Evolutionary conservation across 1,139 yeast genomes (phyloP).

Genomic region (Eremothecium gossypii): DNA sequence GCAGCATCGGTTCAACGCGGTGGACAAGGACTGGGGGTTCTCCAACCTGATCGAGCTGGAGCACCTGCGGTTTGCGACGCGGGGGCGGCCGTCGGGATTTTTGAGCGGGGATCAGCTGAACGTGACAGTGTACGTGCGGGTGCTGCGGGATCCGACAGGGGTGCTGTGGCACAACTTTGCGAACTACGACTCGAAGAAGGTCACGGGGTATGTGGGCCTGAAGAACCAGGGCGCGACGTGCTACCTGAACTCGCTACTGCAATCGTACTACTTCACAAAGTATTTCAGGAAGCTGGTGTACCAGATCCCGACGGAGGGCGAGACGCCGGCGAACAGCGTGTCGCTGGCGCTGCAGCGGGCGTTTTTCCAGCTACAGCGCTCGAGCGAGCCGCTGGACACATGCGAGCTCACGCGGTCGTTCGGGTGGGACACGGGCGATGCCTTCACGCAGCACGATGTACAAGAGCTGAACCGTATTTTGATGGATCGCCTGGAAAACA

Average conservation of each 20-base stretch:
- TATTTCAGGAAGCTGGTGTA: conserved; percentile 78
- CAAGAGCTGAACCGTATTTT: conserved; percentile 91
- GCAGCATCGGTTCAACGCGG: conserved; percentile 64
- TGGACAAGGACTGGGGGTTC: conserved; percentile 95
- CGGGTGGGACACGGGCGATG: conserved; percentile 96
- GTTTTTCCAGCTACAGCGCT: conserved; percentile 67
- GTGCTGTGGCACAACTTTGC: conserved; percentile 84
- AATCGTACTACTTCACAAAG: conserved; percentile 81
- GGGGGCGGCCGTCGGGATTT: conserved; percentile 31
- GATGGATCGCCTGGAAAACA: conserved; percentile 87
- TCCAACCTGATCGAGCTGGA: conserved; percentile 60
- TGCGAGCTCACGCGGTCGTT: conserved; percentile 79
- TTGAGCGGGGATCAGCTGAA: conserved; percentile 51
- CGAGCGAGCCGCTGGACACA: conserved; percentile 73
- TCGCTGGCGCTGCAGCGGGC: conserved; percentile 81
- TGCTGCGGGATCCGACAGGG: conserved; percentile 85
- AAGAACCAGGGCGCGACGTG: conserved; percentile 98
- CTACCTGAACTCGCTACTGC: conserved; percentile 82
- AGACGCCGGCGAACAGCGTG: conserved; percentile 47
- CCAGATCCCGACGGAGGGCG: conserved; percentile 70
- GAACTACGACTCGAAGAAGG: conserved; percentile 79
- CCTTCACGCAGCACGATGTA: conserved; percentile 96
- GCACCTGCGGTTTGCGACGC: conserved; percentile 33
- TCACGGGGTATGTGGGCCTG: conserved; percentile 86
- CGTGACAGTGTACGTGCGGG: conserved; percentile 67